Percentiles rank a stretch among this genome's conserved stretches.
Evolutionary conservation across 2,329 filamentous ascomycete genomes (phyloP).

Genomic region (Neophaeococcomyces mojaviensis): DNA sequence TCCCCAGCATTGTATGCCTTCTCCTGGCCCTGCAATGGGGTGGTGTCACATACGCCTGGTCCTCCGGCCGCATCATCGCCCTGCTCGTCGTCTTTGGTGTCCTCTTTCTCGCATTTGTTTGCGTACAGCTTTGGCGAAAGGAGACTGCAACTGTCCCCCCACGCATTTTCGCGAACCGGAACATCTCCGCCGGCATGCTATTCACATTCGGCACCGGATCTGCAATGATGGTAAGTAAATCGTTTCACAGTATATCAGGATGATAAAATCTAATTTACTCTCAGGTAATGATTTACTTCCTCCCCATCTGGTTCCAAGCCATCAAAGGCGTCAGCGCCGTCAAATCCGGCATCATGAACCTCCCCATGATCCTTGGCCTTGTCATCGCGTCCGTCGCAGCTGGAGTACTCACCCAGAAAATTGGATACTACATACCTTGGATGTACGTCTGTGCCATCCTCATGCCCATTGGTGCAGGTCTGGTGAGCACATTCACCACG

Average conservation of each 20-base stretch:
- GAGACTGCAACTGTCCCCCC: slow-evolving; percentile 52
- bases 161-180: slow-evolving; percentile 45
- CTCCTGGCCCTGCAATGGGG: slow-evolving; percentile 57
- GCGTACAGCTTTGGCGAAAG: slow-evolving; percentile 47
- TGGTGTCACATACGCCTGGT: slow-evolving; percentile 29
- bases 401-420: slow-evolving; percentile 20
- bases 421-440: slow-evolving; percentile 31
- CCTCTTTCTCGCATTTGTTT: slow-evolving; percentile 29
- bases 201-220: slow-evolving; percentile 30
- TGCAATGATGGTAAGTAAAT: slow-evolving; percentile 11
- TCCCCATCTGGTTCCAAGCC: slow-evolving; percentile 27
- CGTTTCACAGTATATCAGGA: too few species aligned
- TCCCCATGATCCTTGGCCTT: slow-evolving; percentile 15
- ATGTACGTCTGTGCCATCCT: slow-evolving; percentile 27
- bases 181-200: slow-evolving; percentile 43
- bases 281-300: slow-evolving; percentile 20
- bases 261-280: too few species aligned
- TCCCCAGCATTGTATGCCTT: slow-evolving; percentile 53
- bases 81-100: slow-evolving; percentile 28
- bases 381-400: slow-evolving; percentile 17
- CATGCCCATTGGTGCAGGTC: slow-evolving; percentile 24
- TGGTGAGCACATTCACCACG: slow-evolving; percentile 26
- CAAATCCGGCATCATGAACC: slow-evolving; percentile 21
- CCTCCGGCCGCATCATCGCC: slow-evolving; percentile 26
- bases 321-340: slow-evolving; percentile 24